Evolutionary conservation across 352 stramenopile species (phyloP).

Genomic region (Phytophthora sp.): DNA sequence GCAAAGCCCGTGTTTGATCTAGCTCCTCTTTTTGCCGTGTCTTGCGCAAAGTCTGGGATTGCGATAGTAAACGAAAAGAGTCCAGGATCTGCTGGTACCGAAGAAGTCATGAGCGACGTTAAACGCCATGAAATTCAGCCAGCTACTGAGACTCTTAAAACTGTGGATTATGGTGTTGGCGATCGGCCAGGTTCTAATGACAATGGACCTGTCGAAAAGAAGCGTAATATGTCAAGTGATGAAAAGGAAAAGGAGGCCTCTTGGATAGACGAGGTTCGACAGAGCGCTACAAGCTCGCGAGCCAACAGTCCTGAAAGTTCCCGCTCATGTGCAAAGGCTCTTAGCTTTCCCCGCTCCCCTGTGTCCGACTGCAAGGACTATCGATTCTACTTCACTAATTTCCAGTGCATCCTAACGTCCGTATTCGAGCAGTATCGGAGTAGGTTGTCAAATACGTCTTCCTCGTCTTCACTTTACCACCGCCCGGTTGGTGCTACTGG

Average conservation of each 20-base stretch:
- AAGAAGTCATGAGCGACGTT: neutral
- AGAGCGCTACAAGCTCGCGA: constrained; percentile 8
- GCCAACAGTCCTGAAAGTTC: neutral
- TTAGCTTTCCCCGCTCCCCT: constrained; percentile 15
- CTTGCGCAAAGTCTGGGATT: neutral
- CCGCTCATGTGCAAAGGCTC: neutral
- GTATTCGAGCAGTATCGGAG: constrained; percentile 61
- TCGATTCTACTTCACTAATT: constrained; percentile 64
- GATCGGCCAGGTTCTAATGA: no score
- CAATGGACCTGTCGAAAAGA: no score
- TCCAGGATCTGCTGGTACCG: no score
- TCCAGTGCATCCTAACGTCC: constrained; percentile 78
- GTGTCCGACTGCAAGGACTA: constrained; percentile 54
- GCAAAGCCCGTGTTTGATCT: neutral
- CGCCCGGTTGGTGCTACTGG: constrained; percentile 15
- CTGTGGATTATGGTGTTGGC: no score
- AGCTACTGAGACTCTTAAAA: no score
- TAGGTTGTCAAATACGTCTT: constrained; percentile 10
- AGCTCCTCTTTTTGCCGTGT: neutral
- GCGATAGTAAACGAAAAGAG: neutral
- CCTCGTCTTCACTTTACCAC: constrained; percentile 25
- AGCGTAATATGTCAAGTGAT: no score
- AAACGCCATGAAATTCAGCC: neutral
- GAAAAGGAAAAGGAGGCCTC: neutral
- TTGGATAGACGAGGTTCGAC: constrained; percentile 27